Evolutionary conservation across 73 alveolate genomes (phyloP).

Genomic region (Diophrys sp.): DNA sequence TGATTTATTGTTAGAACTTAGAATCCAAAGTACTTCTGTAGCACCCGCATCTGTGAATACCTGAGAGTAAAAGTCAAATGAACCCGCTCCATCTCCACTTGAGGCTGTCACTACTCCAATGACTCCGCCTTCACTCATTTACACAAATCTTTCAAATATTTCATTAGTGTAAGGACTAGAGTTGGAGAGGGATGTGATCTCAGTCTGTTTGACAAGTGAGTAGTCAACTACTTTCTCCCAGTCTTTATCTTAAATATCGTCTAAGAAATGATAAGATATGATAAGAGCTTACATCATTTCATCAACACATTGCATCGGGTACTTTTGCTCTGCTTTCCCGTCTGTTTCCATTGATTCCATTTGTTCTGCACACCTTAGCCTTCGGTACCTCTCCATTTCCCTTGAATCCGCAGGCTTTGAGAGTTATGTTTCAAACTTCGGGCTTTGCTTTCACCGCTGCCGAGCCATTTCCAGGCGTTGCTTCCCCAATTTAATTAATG

Average conservation of each 20-base stretch:
- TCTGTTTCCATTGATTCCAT: too few species aligned
- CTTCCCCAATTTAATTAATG: too few species aligned
- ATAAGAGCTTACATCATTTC: too few species aligned
- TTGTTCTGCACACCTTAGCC: too few species aligned
- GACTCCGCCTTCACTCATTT: slow-evolving; percentile 22
- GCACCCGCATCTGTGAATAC: slow-evolving; percentile 21
- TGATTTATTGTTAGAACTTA: too few species aligned
- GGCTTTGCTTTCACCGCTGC: too few species aligned
- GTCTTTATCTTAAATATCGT: slow-evolving; percentile 28
- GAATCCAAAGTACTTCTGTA: slow-evolving; percentile 12
- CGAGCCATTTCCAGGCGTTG: too few species aligned
- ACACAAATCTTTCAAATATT: not conserved
- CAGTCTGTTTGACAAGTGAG: slow-evolving; percentile 12
- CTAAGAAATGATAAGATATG: slow-evolving; percentile 10
- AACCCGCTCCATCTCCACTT: slow-evolving; percentile 14
- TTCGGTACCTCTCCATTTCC: too few species aligned
- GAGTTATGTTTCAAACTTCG: too few species aligned
- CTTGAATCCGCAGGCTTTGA: too few species aligned
- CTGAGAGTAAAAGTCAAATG: slow-evolving; percentile 6
- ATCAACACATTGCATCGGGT: too few species aligned
- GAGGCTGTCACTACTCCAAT: slow-evolving; percentile 33
- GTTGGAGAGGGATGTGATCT: not conserved
- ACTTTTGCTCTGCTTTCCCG: too few species aligned
- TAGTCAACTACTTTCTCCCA: slow-evolving; percentile 21
- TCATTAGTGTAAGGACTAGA: not conserved